A percentile compares a stretch with the other conserved stretches of the same genome.
Conservation (phyloP, 768 basidiomycete genomes). For the Flagelloscypha sp. region DNA sequence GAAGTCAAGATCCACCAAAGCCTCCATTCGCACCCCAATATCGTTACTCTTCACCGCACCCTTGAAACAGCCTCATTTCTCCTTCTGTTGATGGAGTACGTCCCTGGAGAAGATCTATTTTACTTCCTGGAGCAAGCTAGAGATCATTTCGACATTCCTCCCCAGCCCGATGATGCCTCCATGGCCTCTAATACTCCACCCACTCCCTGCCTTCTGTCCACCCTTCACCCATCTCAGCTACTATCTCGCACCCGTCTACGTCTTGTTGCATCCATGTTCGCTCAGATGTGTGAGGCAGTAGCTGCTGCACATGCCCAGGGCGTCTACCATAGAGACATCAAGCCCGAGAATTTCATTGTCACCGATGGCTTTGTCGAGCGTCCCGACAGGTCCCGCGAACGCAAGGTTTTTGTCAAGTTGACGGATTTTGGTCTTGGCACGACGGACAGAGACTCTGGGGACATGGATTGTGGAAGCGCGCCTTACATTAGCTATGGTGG, state of each 20-base stretch:
- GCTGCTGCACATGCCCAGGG: conserved; percentile 86
- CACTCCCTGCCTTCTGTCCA: conserved; percentile 86
- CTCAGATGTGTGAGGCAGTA: conserved; percentile 98
- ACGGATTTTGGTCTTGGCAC: conserved; percentile 96
- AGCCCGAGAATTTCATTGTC: conserved; percentile 97
- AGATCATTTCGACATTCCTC: conserved; percentile 63
- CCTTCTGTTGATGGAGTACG: conserved; percentile 89
- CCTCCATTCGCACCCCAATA: conserved; percentile 81
- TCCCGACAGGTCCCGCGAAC: conserved; percentile 54
- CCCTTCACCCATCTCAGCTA: conserved; percentile 67
- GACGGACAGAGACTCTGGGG: conserved; percentile 77
- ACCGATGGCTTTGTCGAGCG: conserved; percentile 64
- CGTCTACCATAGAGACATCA: conserved; percentile 96
- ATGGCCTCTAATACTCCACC: conserved; percentile 71
- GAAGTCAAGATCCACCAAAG: conserved; percentile 97
- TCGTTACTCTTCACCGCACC: conserved; percentile 90
- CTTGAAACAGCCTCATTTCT: conserved; percentile 88
- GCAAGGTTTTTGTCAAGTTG: conserved; percentile 92
- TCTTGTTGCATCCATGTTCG: conserved; percentile 94
- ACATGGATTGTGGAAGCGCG: conserved; percentile 98
- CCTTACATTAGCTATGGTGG: conserved; percentile 97
- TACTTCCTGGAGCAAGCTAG: conserved; percentile 96
- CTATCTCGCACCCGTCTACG: conserved; percentile 83
- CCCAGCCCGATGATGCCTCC: conserved; percentile 30
- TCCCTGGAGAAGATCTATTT: conserved; percentile 94